Conservation (phyloP, 202 grass and related monocot species). For the Cymbopogon flexuosus region DNA sequence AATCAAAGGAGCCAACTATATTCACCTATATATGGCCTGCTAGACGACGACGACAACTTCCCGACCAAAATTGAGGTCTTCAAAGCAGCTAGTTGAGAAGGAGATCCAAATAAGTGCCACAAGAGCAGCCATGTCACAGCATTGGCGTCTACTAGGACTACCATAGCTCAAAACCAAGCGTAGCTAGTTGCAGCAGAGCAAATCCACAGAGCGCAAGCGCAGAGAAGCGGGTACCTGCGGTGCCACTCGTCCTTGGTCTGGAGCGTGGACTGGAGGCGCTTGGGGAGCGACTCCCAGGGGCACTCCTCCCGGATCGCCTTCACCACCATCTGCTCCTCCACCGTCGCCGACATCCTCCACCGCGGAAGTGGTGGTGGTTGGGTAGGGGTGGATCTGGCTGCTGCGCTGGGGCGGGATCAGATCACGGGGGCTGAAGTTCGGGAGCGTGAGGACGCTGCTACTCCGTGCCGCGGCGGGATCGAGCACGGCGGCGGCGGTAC, state of each 20-base stretch:
- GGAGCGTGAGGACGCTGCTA: constrained; percentile 8
- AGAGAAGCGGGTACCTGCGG: constrained; percentile 38
- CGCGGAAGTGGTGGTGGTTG: background rate
- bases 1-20: background rate
- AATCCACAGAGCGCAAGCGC: background rate
- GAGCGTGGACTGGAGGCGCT: constrained; percentile 68
- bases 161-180: background rate
- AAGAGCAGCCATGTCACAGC: background rate
- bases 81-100: constrained; percentile 8
- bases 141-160: background rate
- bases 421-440: constrained; percentile 7
- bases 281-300: constrained; percentile 75
- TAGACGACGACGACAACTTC: background rate
- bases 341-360: constrained; percentile 42
- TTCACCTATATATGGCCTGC: background rate
- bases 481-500: background rate
- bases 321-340: constrained; percentile 86
- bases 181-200: background rate
- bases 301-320: constrained; percentile 93
- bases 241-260: constrained; percentile 90
- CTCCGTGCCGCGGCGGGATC: background rate
- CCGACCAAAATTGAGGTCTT: background rate
- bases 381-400: constrained; percentile 37
- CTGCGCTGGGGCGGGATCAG: constrained; percentile 6
- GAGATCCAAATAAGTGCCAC: constrained; percentile 25